Base-by-base conservation (phyloP, 805 yeast species). In the Wickerhamiella musiphila region DNA sequence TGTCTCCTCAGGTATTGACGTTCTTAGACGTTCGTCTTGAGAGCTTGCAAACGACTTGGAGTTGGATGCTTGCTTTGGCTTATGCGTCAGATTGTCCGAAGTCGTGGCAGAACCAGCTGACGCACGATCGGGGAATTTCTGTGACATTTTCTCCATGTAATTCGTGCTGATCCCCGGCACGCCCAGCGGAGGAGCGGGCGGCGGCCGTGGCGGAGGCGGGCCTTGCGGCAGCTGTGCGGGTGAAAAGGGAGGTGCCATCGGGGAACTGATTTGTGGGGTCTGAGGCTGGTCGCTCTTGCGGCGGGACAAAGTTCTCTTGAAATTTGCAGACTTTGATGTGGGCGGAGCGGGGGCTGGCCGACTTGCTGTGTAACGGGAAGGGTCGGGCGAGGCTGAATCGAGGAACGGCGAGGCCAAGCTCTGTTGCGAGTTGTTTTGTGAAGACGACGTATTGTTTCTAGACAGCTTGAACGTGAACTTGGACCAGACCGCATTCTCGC, bases 181-280 rank as follows among this genome's bases (percentile, higher is more conserved):
- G 1, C 56, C 57, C 11, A 54, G 56, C 40, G 62, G 63, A 44
- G 62, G 67, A 46, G 56, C 62, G 33, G 58, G 58, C 3, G 58
- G 53, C 1, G 59, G 59, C 15, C 59, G 39, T 2, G 58, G 58
- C 3, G 59, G 57, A 4, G 59, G 55, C 1, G 56, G 46, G 4
- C 46, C 48, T n/a, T 38, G 32, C 11, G 45, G 45, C 16, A 44
- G 35, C 3, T 42, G 5, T 2, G 33, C 13, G 1, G 30, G 30
- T n/a, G 23, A 19, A 9, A 28, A 7, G 6, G 30, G 17, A n/a
- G 26, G 15, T n/a, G n/a, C n/a, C n/a, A n/a, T n/a, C n/a, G n/a
- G n/a, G n/a, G n/a, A n/a, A n/a, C n/a, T n/a, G n/a, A n/a, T n/a
- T n/a, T n/a, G n/a, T n/a, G n/a, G n/a, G n/a, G n/a, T n/a, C n/a